Conservation (phyloP, 768 basidiomycete genomes). For the Serendipita sp. region DNA sequence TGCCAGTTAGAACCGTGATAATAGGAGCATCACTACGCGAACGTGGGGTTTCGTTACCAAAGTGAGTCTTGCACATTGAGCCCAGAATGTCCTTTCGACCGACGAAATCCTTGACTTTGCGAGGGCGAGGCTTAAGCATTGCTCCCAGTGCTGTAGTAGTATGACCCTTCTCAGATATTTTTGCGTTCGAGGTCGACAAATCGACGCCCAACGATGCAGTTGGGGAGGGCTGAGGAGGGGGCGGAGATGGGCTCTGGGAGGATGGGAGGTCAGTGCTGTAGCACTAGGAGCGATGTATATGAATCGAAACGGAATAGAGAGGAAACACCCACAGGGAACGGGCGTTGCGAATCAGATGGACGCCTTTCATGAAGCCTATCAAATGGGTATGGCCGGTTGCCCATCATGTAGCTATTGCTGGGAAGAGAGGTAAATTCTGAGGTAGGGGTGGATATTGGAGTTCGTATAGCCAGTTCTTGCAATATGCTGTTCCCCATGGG, state of each 20-base stretch:
- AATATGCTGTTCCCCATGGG: not conserved
- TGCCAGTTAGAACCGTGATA: too few species aligned
- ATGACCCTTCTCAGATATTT: too few species aligned
- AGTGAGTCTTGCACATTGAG: too few species aligned
- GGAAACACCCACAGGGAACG: not conserved
- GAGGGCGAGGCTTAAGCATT: too few species aligned
- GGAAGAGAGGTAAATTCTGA: not conserved
- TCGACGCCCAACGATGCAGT: not conserved
- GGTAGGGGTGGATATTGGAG: not conserved
- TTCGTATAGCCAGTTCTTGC: not conserved
- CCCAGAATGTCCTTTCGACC: too few species aligned
- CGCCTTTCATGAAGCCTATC: constrained; percentile 1
- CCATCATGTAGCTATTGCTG: not conserved
- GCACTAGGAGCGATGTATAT: not conserved
- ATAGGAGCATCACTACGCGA: too few species aligned
- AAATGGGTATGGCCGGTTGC: not conserved
- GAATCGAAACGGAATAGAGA: not conserved
- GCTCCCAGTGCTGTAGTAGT: too few species aligned
- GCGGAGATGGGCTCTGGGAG: constrained; percentile 1
- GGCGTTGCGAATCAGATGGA: not conserved
- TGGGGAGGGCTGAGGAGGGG: not conserved
- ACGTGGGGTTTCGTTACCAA: too few species aligned
- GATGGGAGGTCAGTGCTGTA: not conserved
- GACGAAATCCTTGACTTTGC: too few species aligned
- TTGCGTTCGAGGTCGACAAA: too few species aligned